Evolutionary conservation across 176 grass and related monocot genomes (phyloP).

Genomic region (Oryza punctata): DNA sequence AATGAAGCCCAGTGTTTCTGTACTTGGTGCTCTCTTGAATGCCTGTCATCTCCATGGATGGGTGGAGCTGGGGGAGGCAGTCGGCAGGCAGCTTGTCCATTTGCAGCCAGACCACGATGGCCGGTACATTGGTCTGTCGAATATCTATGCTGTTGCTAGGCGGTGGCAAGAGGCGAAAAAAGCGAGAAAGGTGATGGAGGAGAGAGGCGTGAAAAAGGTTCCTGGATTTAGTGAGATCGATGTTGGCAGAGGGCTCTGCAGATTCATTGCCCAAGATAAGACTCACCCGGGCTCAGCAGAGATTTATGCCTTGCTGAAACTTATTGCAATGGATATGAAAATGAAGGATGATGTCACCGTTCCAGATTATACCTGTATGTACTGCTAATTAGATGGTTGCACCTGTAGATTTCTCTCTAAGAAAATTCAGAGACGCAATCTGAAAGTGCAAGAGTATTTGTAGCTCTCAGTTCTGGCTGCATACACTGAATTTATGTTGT

Average conservation of each 20-base stretch:
- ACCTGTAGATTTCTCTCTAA: background rate
- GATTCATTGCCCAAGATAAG: conserved; percentile 65
- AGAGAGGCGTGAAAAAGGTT: conserved; percentile 59
- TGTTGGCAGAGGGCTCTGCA: conserved; percentile 34
- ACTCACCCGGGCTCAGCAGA: conserved; percentile 42
- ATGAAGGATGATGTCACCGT: conserved; percentile 36
- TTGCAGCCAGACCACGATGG: conserved; percentile 69
- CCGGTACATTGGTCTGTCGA: conserved; percentile 70
- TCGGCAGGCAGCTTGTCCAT: conserved; percentile 64
- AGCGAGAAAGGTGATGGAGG: conserved; percentile 62
- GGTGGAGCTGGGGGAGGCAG: conserved; percentile 63
- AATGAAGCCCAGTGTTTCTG: conserved; percentile 58
- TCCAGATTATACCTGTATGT: conserved; percentile 25
- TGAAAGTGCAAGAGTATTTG: background rate
- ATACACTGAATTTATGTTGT: conserved; percentile 12
- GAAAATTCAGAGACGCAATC: background rate
- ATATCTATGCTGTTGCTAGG: conserved; percentile 64
- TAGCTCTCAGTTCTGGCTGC: background rate
- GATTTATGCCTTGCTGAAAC: conserved; percentile 59
- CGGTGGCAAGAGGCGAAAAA: conserved; percentile 66
- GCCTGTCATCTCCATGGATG: conserved; percentile 61
- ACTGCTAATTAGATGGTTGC: conserved; percentile 11
- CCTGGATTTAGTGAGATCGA: conserved; percentile 77
- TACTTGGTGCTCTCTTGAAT: conserved; percentile 63
- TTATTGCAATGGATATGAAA: conserved; percentile 61